Evolutionary conservation across 1,284 basidiomycete species (phyloP).

Genomic region (Sporisorium iseilematis-ciliati): DNA sequence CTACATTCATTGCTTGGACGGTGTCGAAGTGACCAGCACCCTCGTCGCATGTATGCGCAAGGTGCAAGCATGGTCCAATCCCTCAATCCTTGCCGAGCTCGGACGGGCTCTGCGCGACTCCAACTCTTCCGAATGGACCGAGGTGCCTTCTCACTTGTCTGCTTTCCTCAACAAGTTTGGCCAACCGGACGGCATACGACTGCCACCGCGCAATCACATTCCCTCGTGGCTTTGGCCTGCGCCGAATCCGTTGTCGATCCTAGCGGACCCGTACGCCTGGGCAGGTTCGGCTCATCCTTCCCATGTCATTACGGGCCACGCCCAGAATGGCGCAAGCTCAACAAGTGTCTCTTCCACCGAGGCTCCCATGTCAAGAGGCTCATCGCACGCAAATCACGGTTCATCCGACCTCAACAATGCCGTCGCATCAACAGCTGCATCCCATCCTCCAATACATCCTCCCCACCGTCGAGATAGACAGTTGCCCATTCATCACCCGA

Average conservation of each 20-base stretch:
- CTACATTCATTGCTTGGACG: constrained; percentile 68
- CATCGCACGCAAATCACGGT: constrained; percentile 11
- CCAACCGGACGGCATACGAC: constrained; percentile 59
- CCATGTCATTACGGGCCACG: constrained; percentile 7
- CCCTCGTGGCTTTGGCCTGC: constrained; percentile 60
- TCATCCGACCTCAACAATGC: constrained; percentile 6
- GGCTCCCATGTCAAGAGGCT: constrained; percentile 4
- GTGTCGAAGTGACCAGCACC: constrained; percentile 62
- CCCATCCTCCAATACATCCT: constrained; percentile 15
- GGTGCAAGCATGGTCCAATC: constrained; percentile 62
- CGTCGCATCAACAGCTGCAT: constrained; percentile 1
- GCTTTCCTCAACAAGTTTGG: constrained; percentile 63
- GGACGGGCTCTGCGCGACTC: constrained; percentile 55
- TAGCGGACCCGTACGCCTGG: constrained; percentile 46
- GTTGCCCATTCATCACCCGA: constrained; percentile 61
- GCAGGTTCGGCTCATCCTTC: constrained; percentile 17
- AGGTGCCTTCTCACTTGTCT: constrained; percentile 54
- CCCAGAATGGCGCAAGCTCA: constrained; percentile 9
- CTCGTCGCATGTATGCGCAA: constrained; percentile 65
- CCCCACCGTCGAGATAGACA: constrained; percentile 24
- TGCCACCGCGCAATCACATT: constrained; percentile 55
- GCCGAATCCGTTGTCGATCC: constrained; percentile 34
- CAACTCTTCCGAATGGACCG: constrained; percentile 50
- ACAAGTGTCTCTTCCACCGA: constrained; percentile 1
- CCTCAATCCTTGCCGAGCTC: constrained; percentile 57